These are phyloP conservation scores for Lachnellula willkommii DNA, from an alignment of 2,329 filamentous ascomycete genomes.

Conservation along the genomic window DNA sequence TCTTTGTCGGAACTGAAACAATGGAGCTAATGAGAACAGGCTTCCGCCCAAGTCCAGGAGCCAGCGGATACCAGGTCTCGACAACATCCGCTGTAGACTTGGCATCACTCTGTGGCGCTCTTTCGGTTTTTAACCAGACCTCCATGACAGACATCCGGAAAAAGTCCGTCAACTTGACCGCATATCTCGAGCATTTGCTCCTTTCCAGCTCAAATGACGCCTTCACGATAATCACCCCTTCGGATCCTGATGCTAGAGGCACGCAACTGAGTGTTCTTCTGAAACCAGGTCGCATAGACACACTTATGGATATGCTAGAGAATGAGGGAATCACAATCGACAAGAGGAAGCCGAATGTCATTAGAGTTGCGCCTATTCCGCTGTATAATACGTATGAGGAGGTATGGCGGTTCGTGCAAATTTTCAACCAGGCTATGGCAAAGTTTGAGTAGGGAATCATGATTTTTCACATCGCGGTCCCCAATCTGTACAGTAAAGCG, in stretches of 20 bases:
- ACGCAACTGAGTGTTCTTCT: constrained; percentile 69
- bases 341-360: constrained; percentile 78
- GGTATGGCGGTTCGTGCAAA: constrained; percentile 53
- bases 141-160: constrained; percentile 62
- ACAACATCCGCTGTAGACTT: constrained; percentile 79
- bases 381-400: constrained; percentile 79
- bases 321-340: constrained; percentile 70
- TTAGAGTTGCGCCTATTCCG: constrained; percentile 76
- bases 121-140: constrained; percentile 70
- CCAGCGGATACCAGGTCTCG: constrained; percentile 76
- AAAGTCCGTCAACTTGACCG: constrained; percentile 69
- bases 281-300: constrained; percentile 63
- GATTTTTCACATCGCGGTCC: too few relatives aligned
- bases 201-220: constrained; percentile 32
- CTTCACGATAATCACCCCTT: constrained; percentile 41
- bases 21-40: constrained; percentile 31
- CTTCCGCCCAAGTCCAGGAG: constrained; percentile 72
- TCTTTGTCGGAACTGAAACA: constrained; percentile 28
- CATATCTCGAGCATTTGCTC: constrained; percentile 68
- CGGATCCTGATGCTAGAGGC: constrained; percentile 23
- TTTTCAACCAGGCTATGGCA: constrained; percentile 38
- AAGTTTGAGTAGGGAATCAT: constrained; percentile 7
- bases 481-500: too few relatives aligned
- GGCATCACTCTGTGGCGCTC: constrained; percentile 64
- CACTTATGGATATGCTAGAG: constrained; percentile 58